Evolutionary conservation across 2,329 filamentous ascomycete genomes (phyloP), one percentile per base, ranked within the genome.

Genomic region (Xylaria sp.): DNA sequence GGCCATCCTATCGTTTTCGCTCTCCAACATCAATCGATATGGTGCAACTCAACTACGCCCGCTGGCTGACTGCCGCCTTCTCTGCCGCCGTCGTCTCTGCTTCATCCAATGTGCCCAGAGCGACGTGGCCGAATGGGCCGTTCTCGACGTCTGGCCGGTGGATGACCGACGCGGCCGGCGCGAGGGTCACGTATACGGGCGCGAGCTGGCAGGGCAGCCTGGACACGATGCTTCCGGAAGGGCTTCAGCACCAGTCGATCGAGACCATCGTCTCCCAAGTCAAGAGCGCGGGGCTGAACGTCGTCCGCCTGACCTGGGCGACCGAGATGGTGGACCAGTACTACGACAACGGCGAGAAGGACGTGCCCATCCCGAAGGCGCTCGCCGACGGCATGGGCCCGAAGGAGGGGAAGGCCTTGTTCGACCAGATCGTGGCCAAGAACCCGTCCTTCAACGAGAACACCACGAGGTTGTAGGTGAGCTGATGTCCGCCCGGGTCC

Each of bases 311-410:
- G 9, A 86, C 83, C 0, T 88, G 80, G 48, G 84, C 85, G 2
- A 88, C 80, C 51, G 78, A 88, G 65, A 82, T 87, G 79, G 73
- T 88, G 43, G 85, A 87, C 57, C 75, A 84, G 63, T 82, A 82
- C 50, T 78, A 80, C 40, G 74, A 71, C 42, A 79, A 80, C 39
- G 73, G 71, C 19, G 76, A 78, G 9, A 57, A 67, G 8, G 81
- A 84, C 38, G 62, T 81, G 2, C 66, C 75, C 1, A 63, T 84
- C 7, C 62, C 74, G 51, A 73, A 69, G 6, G 76, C 80, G 0
- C 77, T 83, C 11, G 67, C 59, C 1, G 69, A 70, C 39, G 79
- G 66, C 4, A 70, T 81, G 4, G 85, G 84, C 0, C 65, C 76
- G 2, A 66, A 73, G 0, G 82, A 84, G 47, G 85, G 82, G 0